Evolutionary conservation across 352 stramenopile species (phyloP), one percentile per base, ranked within the genome.

Genomic region (Phytopythium aichiense): DNA sequence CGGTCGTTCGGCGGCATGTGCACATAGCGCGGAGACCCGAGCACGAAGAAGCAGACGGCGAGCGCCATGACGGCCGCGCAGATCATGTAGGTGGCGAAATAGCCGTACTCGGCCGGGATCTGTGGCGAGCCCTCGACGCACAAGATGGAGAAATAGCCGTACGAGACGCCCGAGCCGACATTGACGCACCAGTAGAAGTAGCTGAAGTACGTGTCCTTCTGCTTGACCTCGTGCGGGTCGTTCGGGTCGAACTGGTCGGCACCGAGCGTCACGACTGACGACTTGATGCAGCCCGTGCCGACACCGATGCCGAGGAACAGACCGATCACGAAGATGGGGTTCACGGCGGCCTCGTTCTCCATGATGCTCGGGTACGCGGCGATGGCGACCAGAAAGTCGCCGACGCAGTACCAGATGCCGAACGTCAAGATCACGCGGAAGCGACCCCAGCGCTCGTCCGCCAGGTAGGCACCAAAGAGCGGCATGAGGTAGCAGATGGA

Each of bases 101-200:
- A 95, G 28, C 83, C 81, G 64, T 88, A 93, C 48, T 89, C 67
- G 31, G 74, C 69, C 4, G 84, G 68, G 43, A 91, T 91, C n/a
- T 79, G 60, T 6, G 66, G 69, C 25, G 75, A 77, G 40, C 85
- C 87, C 61, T 94, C 76, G 49, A 94, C 79, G 38, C 71, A 91
- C 31, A 95, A 63, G 52, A 79, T 83, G 31, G 82, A 83, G 28
- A 94, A 69, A 53, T 91, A 82, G 18, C 74, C 87, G 67, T 91
- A 95, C 58, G 79, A 85, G 54, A 94, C 74, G 23, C 68, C 59
- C 1, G 87, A 71, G 35, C 87, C 83, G 37, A 89, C 64, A 62
- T 94, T 94, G 63, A 92, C 81, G 56, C 67, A 76, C 60, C 76
- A 91, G 71, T 95, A 95, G 63, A 92, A 93, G 64, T 80, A 91